Base-by-base conservation (phyloP, 805 yeast species). In the Barnettozyma californica region DNA sequence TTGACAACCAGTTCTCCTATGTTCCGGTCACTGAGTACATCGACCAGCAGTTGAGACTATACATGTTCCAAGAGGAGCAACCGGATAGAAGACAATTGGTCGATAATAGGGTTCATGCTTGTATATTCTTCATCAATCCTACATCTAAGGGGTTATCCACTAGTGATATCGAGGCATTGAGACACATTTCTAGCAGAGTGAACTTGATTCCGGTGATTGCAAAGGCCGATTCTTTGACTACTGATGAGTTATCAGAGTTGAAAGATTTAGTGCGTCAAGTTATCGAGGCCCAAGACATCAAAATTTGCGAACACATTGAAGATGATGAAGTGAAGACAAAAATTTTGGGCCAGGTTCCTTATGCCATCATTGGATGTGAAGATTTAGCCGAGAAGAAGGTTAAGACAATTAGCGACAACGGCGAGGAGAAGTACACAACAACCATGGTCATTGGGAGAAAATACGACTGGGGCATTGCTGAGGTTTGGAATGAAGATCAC, bases 391-490 rank as follows among this genome's bases (percentile, higher is more conserved):
- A 40, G n/a, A 40, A 40, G 43, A 40, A 26, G 9, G 21, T 40
- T 34, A n/a, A n/a, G 21, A 40, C 60, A 42, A 73, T 73, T 44
- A 56, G 65, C 3, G 68, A 68, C 9, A 81, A 82, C 21, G 41
- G 27, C 3, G 27, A 21, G 29, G 18, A 20, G 18, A 38, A 25
- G 43, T 14, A 26, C 33, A 14, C 16, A 8, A 40, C 33, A 9
- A 66, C 73, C 29, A 52, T 66, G 3, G 86, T 86, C 26, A 74
- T 85, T 53, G 96, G 94, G 16, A 76, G 96, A 59, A 75, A 76
- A 60, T 91, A 89, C 68, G 74, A 71, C 16, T 91, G 97, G 97
- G 97, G 97, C 0, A 65, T 78, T 20, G 87, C 87, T 13, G 96
- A 90, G 61, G 85, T 87, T 37, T 96, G 87, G 60, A 84, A 88